Base-by-base conservation (phyloP, 805 yeast genomes). In the Ogataea degrootiae region DNA sequence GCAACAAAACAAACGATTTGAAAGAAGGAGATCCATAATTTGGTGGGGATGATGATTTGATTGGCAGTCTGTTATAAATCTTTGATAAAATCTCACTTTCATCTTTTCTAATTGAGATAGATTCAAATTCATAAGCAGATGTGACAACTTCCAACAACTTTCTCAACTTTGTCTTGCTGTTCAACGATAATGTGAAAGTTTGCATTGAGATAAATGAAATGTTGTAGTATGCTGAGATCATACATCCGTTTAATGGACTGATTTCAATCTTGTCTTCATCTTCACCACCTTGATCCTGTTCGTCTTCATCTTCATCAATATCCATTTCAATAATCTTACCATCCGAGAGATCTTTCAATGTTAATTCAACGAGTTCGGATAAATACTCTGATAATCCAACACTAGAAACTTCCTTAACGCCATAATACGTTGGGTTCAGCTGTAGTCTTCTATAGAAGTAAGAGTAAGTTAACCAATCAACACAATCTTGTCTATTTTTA, bases 401-500 rank as follows among this genome's bases (percentile, higher is more conserved):
- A 39, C 80, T 80, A 1, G 86, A 69, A 3, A 75, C 71, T 50
- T 83, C 87, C 37, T 71, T 71, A 7, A 88, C 76, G n/a, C 90
- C 96, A 60, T 94, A 94, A 61, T 77, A 94, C 49, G 94, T 81
- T 4, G 99, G 97, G 62, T 94, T 94, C 34, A 78, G 74, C 47
- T 81, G 85, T 19, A 94, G 62, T 43, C 98, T 73, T 53, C 95
- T 73, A 66, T 88, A 94, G 59, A 91, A 86, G 56, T 82, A 86
- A 0, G 96, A 77, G 61, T 78, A 87, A 0, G 97, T 86, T 34
- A 94, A 60, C 95, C 96, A 89, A 58, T 92, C 97, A 49, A 94
- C 79, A 57, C 96, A 87, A 55, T 86, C 94, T 57, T 91, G 97
- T 59, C 86, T 80, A 7, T 78, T 72, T 41, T 71, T 74, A 48